Percentiles rank a stretch among this genome's conserved stretches.
Evolutionary conservation across 768 basidiomycete species (phyloP).

Genomic region (Harrya chromipes): DNA sequence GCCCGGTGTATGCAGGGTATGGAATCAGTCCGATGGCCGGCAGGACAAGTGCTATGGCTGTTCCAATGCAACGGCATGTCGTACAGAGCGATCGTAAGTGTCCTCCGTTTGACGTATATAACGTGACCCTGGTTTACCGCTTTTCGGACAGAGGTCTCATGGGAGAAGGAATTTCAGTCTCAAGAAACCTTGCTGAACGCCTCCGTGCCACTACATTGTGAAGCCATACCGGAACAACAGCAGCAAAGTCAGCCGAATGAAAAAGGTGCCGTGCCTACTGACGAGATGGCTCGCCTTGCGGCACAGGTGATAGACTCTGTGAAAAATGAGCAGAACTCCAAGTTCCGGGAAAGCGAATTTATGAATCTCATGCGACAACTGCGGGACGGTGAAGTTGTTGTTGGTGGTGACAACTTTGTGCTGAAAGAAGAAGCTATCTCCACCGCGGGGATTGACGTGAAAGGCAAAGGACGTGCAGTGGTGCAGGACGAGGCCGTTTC

Average conservation of each 20-base stretch:
- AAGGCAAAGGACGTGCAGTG: slow-evolving; percentile 63
- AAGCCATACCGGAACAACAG: slow-evolving; percentile 11
- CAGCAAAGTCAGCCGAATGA: slow-evolving; percentile 18
- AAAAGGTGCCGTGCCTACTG: slow-evolving; percentile 33
- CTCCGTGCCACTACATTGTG: slow-evolving; percentile 6
- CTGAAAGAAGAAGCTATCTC: slow-evolving; percentile 36
- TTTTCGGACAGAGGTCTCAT: slow-evolving; percentile 29
- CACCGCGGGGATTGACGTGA: slow-evolving; percentile 39
- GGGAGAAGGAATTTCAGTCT: slow-evolving; percentile 65
- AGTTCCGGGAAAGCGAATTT: slow-evolving; percentile 84
- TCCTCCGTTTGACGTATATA: background rate
- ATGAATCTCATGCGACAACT: slow-evolving; percentile 83
- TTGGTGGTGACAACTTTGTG: slow-evolving; percentile 79
- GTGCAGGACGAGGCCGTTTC: slow-evolving; percentile 2
- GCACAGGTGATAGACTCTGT: slow-evolving; percentile 76
- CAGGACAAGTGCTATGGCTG: slow-evolving; percentile 18
- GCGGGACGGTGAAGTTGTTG: slow-evolving; percentile 71
- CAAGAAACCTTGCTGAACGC: slow-evolving; percentile 45
- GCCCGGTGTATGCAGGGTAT: slow-evolving; percentile 34
- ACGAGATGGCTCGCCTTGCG: slow-evolving; percentile 80
- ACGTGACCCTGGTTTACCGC: background rate
- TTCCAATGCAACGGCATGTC: slow-evolving; percentile 22
- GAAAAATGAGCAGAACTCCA: slow-evolving; percentile 70
- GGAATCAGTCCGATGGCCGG: slow-evolving; percentile 40
- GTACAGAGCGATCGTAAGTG: slow-evolving; percentile 45